Evolutionary conservation across 306 rosid species (phyloP), one percentile per base, ranked within the genome.

Genomic region (Quercus berberidifolia): DNA sequence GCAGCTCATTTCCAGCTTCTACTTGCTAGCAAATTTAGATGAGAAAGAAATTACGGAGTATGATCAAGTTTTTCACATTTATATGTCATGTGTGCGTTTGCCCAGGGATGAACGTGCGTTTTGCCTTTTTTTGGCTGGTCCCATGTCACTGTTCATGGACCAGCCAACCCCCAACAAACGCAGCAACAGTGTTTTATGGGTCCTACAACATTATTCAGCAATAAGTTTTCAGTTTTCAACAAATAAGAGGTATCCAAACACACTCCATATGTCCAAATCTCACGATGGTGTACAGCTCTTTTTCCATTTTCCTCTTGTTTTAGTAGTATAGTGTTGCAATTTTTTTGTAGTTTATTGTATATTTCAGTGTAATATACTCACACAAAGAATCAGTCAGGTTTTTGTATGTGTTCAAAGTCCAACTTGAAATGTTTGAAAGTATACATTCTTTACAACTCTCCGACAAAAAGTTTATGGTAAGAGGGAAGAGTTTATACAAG

Each of bases 11-110:
- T 76, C 69, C 65, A 35, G 15, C 58, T 58, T 80, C 75, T 79
- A 19, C 54, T 60, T 13, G 56, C 55, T 67, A 83, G 17, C 54
- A 49, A 12, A 49, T 43, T 80, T 77, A 30, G 62, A 25, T 79
- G 73, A 71, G 81, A 43, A 49, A 78, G 81, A 81, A 74, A 85
- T 65, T 82, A 71, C 64, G 35, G 52, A 20, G 33, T 71, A 76
- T 19, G 81, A 81, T 65, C 25, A 55, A 62, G 74, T 59, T 75
- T 81, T 74, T 85, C 78, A 59, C 67, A 59, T 81, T 43, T 31
- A 59, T 28, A 67, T 74, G n/a, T 19, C 21, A 5, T 28, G 31
- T 3, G 31, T 28, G 31, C 0, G 31, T 28, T 26, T 26, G 9
- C 43, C 43, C 0, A 38, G 2, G 10, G 43, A 38, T 38, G 10